Base-by-base conservation (phyloP, 345 rosid genomes). In the Ceriops tagal region DNA sequence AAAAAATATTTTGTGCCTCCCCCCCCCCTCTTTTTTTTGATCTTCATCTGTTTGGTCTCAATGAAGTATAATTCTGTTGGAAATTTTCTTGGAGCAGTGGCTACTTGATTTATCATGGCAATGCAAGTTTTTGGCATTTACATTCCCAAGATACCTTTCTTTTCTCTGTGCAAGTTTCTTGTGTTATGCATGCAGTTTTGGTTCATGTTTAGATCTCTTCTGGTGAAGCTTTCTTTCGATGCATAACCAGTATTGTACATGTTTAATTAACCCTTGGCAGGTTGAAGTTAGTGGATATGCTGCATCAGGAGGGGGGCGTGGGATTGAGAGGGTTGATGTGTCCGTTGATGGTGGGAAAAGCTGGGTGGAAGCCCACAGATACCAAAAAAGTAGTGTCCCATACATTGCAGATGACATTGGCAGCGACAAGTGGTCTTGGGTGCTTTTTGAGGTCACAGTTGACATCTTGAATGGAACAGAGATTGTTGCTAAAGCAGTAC, bases 391-490 rank as follows among this genome's bases (percentile, higher is more conserved):
- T 61, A 93, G 87, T 27, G 16, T 70, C 65, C 69, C 79, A 18
- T 95, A 95, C 71, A 69, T 82, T 61, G 79, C 97, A 35, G 96
- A 88, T 72, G 85, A 83, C 70, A 47, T 34, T 53, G 73, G 61
- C 73, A 84, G 92, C 62, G 97, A 93, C 82, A 91, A 89, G 77
- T 93, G 98, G 98, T 95, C 97, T 3, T 93, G 97, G 98, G 96
- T 90, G 74, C 81, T 92, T 68, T 95, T 95, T 78, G 92, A 92
- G 72, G 84, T 83, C 77, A 77, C 79, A 8, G 80, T 90, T 71
- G 90, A 90, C 71, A 76, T 90, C 69, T 68, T 83, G 11, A 70
- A 63, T 49, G 74, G 62, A 62, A 83, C 90, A 0, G 86, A 89
- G 75, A 89, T 95, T 62, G 85, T 90, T 35, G 99, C 86, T 70